phyloP scores from a whole-genome alignment of 1,284 basidiomycete genomes.

The Trichosporon coremiiforme region DNA sequence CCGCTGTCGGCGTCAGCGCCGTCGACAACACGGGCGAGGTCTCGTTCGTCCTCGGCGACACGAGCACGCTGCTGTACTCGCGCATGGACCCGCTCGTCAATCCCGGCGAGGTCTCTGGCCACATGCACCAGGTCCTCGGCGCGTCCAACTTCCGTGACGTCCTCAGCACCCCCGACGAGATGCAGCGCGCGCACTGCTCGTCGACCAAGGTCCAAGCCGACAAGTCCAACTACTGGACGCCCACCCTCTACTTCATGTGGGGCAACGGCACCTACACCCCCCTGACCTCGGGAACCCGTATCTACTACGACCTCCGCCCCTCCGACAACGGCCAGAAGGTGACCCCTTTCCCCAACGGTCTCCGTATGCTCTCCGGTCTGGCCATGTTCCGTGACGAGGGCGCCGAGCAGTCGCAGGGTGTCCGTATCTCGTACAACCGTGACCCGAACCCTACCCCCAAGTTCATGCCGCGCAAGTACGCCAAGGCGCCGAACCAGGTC shows the following conservation, averaged over 20 bases:
- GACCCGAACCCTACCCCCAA: conserved; percentile 15
- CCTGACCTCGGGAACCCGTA: conserved; percentile 34
- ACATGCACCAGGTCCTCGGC: conserved; percentile 55
- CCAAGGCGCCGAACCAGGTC: neutral
- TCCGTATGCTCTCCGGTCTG: conserved; percentile 58
- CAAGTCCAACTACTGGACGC: conserved; percentile 59
- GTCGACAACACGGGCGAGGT: conserved; percentile 11
- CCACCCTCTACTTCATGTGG: conserved; percentile 57
- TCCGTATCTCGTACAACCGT: conserved; percentile 21
- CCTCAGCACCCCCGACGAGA: conserved; percentile 32
- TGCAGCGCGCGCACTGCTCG: conserved; percentile 39
- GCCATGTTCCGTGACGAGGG: conserved; percentile 32
- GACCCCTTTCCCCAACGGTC: conserved; percentile 55
- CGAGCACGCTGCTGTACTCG: neutral
- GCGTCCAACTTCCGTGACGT: conserved; percentile 27
- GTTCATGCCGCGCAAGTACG: conserved; percentile 14
- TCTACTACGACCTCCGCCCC: conserved; percentile 47
- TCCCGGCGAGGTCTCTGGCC: conserved; percentile 47
- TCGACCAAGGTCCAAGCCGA: conserved; percentile 51
- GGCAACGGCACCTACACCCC: conserved; percentile 39
- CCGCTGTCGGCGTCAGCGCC: conserved; percentile 3
- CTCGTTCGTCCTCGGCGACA: conserved; percentile 18
- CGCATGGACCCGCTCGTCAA: conserved; percentile 53
- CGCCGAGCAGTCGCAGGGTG: conserved; percentile 23
- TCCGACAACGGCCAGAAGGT: conserved; percentile 26